These are phyloP conservation scores for Chrysanthemum seticuspe DNA, from an alignment of 129 eudicot genomes.

Conservation along the genomic window DNA sequence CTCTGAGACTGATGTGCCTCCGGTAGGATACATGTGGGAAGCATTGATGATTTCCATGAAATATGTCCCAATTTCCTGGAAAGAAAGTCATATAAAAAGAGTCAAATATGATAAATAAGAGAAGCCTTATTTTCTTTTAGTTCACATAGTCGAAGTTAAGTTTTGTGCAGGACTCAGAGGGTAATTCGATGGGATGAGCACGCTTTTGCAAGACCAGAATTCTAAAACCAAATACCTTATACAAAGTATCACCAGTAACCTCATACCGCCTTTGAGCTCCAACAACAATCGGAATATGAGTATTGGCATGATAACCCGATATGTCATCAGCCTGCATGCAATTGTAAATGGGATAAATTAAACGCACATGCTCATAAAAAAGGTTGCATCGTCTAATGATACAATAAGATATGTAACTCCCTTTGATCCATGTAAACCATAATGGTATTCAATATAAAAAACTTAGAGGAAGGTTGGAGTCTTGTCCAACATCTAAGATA, in stretches of 20 bases:
- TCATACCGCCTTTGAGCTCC: constrained; percentile 89
- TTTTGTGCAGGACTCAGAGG: neutral
- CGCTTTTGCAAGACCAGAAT: neutral
- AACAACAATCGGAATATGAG: constrained; percentile 86
- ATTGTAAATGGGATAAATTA: neutral
- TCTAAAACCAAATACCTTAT: constrained; percentile 46
- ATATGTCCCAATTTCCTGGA: constrained; percentile 84
- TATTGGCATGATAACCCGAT: constrained; percentile 76
- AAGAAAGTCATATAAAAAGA: neutral
- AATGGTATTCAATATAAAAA: neutral
- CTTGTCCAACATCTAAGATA: neutral
- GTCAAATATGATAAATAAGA: constrained; percentile 16
- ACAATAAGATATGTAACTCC: constrained; percentile 7
- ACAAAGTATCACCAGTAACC: constrained; percentile 79
- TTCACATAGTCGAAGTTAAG: constrained; percentile 3
- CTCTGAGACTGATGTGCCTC: constrained; percentile 82
- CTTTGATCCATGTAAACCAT: neutral
- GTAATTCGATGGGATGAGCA: constrained; percentile 1
- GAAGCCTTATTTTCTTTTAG: constrained; percentile 1
- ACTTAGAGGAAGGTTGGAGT: neutral
- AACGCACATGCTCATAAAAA: neutral
- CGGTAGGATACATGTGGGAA: constrained; percentile 84
- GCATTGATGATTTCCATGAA: constrained; percentile 77
- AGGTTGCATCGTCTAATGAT: constrained; percentile 6
- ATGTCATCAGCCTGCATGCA: constrained; percentile 73